Base-by-base conservation (phyloP, 73 alveolate species). In the Paramecium primaurelia region DNA sequence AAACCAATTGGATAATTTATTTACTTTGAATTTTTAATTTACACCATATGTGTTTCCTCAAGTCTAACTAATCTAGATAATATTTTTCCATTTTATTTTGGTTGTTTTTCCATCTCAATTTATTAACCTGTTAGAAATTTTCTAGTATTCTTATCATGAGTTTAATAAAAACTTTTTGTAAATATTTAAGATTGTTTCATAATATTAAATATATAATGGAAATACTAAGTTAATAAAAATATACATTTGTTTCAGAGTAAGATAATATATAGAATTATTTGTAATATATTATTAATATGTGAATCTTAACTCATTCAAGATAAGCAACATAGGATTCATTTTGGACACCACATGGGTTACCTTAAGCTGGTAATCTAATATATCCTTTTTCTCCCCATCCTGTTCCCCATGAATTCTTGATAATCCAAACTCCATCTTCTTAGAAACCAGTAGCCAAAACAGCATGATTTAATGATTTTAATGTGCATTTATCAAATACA, bases 381-480 rank as follows among this genome's bases (percentile, higher is more conserved):
- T 49, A 45, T 54, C 97, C 97, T 59, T 69, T 0, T 59, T 71
- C 97, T 92, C 97, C 97, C 97, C 97, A 94, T 28, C 40, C 8
- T 2, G 92, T 32, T 47, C 94, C 92, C 96, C 97, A 95, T 3
- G 97, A 95, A 59, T 93, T 95, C 92, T 93, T 95, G 9, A 95
- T 92, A 47, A 58, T 40, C 95, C 94, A 95, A 47, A 77, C 37
- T 25, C 59, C 92, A 4, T 37, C 91, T 5, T 26, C 77, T 42
- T 91, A 60, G 51, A 51, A 88, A 94, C 97, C 97, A 87, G 88
- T 95, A 30, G 59, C 80, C 54, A 87, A 42, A 10, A 94, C 97
- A 34, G 89, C 96, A 71, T 93, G 95, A 88, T 84, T 93, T 49
- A 92, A 28, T 8, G 26, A 18, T 26, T 73, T 59, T 0, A 68